phyloP scores from a whole-genome alignment of 2,329 filamentous ascomycete species.

The Periconia digitata region DNA sequence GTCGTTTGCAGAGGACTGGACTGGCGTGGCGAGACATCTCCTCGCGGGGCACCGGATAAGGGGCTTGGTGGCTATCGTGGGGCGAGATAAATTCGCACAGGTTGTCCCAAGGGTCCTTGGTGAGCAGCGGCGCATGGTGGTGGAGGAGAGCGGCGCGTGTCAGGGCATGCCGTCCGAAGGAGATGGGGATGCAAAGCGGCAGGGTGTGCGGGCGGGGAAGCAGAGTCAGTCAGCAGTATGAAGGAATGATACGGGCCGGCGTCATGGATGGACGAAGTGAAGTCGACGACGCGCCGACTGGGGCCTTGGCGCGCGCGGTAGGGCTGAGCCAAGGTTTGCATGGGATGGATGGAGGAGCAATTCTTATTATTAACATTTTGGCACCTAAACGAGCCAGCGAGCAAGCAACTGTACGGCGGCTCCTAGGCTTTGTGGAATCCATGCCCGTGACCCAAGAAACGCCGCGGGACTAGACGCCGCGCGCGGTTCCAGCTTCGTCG shows the following conservation, averaged over 20 bases:
- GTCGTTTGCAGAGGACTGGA: conserved; percentile 6
- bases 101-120: conserved; percentile 22
- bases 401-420: too few species aligned
- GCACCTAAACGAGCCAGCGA: too few species aligned
- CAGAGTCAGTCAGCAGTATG: neutral
- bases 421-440: too few species aligned
- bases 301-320: neutral
- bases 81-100: conserved; percentile 21
- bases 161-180: conserved; percentile 26
- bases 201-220: neutral
- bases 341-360: neutral
- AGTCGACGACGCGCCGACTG: neutral
- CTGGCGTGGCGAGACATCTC: conserved; percentile 30
- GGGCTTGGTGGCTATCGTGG: conserved; percentile 8
- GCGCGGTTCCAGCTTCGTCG: too few species aligned
- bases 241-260: conserved; percentile 1
- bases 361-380: too few species aligned
- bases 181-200: neutral
- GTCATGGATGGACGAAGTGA: conserved; percentile 6
- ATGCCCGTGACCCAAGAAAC: too few species aligned
- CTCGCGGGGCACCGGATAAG: conserved; percentile 17
- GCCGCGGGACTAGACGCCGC: too few species aligned
- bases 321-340: neutral
- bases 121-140: conserved; percentile 35
- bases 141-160: conserved; percentile 18